Base-by-base conservation (phyloP, 345 rosid species). In the Streptanthus diversifolius region DNA sequence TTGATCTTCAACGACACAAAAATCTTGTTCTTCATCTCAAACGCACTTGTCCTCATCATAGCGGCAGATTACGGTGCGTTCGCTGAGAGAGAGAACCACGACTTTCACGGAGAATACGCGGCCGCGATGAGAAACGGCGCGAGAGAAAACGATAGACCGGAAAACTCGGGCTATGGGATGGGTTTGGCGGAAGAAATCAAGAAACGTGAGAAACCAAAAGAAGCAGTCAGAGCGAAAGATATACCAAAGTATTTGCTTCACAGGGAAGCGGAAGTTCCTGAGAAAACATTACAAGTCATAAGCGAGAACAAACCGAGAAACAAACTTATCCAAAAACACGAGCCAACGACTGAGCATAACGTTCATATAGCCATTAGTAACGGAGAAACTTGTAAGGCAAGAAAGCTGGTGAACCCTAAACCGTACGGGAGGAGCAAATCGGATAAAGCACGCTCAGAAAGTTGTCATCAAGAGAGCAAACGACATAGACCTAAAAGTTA, bases 41-140 rank as follows among this genome's bases (percentile, higher is more conserved):
- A 76, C 74, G 53, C 65, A 6, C 75, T 76, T 55, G 64, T 76
- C 45, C 35, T 76, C 41, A 55, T 76, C 35, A 76, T 70, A 17
- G 75, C 75, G 0, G 75, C 75, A 0, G 75, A 76, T 70, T 76
- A 76, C 45, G 66, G 80, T 19, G 66, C 45, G 17, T 76, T 76
- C 45, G 7, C 76, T 18, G 12, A 62, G 56, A 52, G 56, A 40
- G 70, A 68, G 33, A 35, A 35, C 3, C 14, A 41, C 58, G 64
- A 75, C 7, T 35, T 41, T 12, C 61, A 75, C 69, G 57, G 8
- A 32, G 74, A 75, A 25, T 75, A 60, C 61, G 12, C 27, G 12
- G 66, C 72, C 1, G 30, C 22, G 0, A 68, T 12, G 79, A 75
- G 64, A 52, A 68, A 29, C 15, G 8, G 19, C 7, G 39, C 18